These are phyloP conservation scores for Mycena leptocephala DNA, from an alignment of 768 basidiomycete genomes.

Conservation along the genomic window DNA sequence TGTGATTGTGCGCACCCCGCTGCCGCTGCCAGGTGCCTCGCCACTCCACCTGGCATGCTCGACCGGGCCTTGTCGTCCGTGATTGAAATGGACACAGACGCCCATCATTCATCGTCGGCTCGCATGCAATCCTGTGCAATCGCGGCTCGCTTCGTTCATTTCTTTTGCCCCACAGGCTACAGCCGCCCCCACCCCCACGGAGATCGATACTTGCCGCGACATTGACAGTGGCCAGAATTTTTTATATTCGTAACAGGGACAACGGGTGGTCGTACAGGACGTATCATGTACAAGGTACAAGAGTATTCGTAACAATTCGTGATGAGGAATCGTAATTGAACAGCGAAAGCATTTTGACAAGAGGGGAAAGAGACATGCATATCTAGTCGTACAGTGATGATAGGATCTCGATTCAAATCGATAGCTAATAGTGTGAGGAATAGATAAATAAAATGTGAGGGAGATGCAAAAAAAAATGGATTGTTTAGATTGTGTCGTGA, in stretches of 20 bases:
- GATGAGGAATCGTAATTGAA: constrained; percentile 49
- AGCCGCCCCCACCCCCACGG: background rate
- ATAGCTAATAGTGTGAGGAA: constrained; percentile 36
- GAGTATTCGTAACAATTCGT: constrained; percentile 44
- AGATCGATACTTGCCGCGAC: constrained; percentile 19
- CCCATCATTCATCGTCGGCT: constrained; percentile 14
- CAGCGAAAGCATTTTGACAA: constrained; percentile 50
- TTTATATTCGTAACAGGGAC: constrained; percentile 38
- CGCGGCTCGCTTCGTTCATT: background rate
- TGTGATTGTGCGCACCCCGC: background rate
- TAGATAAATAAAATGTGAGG: constrained; percentile 43
- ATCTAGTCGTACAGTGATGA: constrained; percentile 80
- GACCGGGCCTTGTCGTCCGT: constrained; percentile 22
- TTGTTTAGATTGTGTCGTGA: constrained; percentile 7
- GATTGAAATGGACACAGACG: constrained; percentile 29
- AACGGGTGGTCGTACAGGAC: constrained; percentile 36
- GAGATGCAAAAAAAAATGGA: constrained; percentile 34
- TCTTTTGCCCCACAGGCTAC: background rate
- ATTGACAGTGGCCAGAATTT: constrained; percentile 29
- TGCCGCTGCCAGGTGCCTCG: constrained; percentile 16
- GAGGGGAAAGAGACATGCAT: constrained; percentile 63
- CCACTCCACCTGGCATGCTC: constrained; percentile 28
- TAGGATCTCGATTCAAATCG: constrained; percentile 36
- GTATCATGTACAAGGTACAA: constrained; percentile 36
- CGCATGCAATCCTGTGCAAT: background rate